Percentiles rank a stretch among this genome's conserved stretches.
Evolutionary conservation across 2,329 filamentous ascomycete genomes (phyloP).

Genomic region (Ceratocystis ficicola): DNA sequence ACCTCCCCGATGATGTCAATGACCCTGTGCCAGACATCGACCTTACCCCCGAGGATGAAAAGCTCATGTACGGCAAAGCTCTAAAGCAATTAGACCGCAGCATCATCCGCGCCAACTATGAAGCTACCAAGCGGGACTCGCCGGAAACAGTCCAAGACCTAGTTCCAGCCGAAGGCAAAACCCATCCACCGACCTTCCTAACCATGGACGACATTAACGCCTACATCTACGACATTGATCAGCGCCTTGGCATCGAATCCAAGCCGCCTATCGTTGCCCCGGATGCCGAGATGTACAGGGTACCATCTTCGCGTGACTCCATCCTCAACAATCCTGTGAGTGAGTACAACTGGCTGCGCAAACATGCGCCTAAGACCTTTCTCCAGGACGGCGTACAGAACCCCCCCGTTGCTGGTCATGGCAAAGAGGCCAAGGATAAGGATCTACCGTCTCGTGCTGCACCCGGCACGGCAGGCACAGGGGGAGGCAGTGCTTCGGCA

Average conservation of each 20-base stretch:
- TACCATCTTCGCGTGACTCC: constrained; percentile 32
- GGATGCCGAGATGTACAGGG: constrained; percentile 31
- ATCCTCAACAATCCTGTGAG: constrained; percentile 63
- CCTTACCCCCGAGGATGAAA: constrained; percentile 31
- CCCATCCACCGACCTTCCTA: constrained; percentile 53
- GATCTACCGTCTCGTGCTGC: constrained; percentile 27
- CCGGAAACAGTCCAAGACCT: constrained; percentile 44
- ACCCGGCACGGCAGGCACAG: constrained; percentile 29
- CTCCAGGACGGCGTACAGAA: constrained; percentile 51
- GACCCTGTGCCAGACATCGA: constrained; percentile 29
- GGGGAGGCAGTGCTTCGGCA: neutral
- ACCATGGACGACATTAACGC: constrained; percentile 60
- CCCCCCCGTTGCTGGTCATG: neutral
- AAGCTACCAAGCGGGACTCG: constrained; percentile 49
- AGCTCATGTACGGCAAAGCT: constrained; percentile 36
- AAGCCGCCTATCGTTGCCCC: constrained; percentile 42
- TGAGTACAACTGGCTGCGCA: constrained; percentile 89
- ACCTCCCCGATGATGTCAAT: constrained; percentile 34
- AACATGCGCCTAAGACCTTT: constrained; percentile 74
- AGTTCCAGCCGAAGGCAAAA: constrained; percentile 38
- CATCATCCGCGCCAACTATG: constrained; percentile 41
- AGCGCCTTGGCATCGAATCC: constrained; percentile 34
- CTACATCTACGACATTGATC: constrained; percentile 56
- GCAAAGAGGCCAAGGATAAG: constrained; percentile 28
- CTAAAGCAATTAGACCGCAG: constrained; percentile 40